Evolutionary conservation across 768 basidiomycete species (phyloP).

Genomic region (Clitopilus hobsonii): DNA sequence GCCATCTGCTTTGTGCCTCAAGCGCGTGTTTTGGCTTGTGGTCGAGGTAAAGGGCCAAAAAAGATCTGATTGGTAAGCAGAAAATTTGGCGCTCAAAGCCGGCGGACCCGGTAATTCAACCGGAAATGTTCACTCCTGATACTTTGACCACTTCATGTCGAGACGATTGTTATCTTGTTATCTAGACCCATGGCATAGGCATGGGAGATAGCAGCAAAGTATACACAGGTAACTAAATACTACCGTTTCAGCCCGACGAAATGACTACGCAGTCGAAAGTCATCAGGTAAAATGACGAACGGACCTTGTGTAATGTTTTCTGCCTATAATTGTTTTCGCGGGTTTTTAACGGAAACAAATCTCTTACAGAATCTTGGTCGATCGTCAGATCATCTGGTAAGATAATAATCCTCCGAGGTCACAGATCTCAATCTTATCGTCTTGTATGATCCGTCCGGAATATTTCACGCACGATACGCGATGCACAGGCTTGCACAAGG

Average conservation of each 20-base stretch:
- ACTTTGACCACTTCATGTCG: too few species aligned
- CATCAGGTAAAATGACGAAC: too few species aligned
- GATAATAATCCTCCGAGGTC: not conserved
- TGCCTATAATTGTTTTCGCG: too few species aligned
- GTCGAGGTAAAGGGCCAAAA: not conserved
- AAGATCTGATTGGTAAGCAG: not conserved
- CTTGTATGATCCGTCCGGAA: not conserved
- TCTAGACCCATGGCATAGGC: not conserved
- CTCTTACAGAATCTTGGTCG: too few species aligned
- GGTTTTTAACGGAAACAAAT: not conserved
- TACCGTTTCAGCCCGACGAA: too few species aligned
- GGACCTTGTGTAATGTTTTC: not conserved
- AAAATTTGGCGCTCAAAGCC: not conserved
- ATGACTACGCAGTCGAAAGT: too few species aligned
- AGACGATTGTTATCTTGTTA: not conserved
- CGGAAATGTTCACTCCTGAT: too few species aligned
- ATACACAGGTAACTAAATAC: too few species aligned
- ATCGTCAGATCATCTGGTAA: not conserved
- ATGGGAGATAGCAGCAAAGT: too few species aligned
- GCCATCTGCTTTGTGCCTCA: not conserved
- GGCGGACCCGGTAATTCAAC: not conserved
- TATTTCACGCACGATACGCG: not conserved
- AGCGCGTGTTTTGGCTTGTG: too few species aligned
- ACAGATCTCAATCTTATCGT: too few species aligned
- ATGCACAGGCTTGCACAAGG: not conserved